A percentile compares a stretch with the other conserved stretches of the same genome.
Evolutionary conservation across 2,329 filamentous ascomycete genomes (phyloP).

Genomic region (Chaetomiaceae sp.): DNA sequence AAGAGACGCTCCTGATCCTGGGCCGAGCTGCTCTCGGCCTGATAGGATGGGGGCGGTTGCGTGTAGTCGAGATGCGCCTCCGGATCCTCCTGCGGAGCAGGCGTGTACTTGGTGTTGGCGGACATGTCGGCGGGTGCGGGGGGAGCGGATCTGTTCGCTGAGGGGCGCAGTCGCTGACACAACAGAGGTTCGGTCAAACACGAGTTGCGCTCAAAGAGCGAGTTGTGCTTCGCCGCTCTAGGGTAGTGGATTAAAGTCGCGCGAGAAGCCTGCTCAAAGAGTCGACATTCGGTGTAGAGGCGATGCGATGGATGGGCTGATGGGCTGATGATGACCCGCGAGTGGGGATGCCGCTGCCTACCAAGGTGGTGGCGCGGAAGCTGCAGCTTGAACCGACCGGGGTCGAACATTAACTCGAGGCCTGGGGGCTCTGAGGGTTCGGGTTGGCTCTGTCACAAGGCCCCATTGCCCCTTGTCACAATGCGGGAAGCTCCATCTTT

Average conservation of each 20-base stretch:
- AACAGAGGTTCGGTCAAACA: neutral
- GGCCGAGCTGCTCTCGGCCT: constrained; percentile 47
- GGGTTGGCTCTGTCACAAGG: neutral
- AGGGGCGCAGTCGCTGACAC: neutral
- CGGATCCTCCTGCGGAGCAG: constrained; percentile 80
- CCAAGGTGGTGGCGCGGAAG: constrained; percentile 10
- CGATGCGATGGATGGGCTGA: too few species aligned
- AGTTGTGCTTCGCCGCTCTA: too few species aligned
- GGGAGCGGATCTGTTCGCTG: neutral
- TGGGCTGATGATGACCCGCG: constrained; percentile 10
- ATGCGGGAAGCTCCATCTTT: too few species aligned
- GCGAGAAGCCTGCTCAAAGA: too few species aligned
- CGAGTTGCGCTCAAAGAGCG: too few species aligned
- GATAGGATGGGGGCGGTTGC: constrained; percentile 79
- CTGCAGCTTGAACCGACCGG: neutral
- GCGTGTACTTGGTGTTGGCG: constrained; percentile 71
- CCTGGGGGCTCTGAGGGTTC: constrained; percentile 6
- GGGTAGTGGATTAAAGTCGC: too few species aligned
- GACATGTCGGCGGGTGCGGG: too few species aligned
- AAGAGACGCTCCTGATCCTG: constrained; percentile 53
- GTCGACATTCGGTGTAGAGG: too few species aligned
- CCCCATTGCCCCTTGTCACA: too few species aligned
- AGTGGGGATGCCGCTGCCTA: constrained; percentile 2
- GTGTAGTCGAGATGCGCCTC: constrained; percentile 61
- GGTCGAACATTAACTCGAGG: neutral